Evolutionary conservation across 2,329 filamentous ascomycete genomes (phyloP), one percentile per base, ranked within the genome.

Genomic region (Fusarium oligoseptatum): DNA sequence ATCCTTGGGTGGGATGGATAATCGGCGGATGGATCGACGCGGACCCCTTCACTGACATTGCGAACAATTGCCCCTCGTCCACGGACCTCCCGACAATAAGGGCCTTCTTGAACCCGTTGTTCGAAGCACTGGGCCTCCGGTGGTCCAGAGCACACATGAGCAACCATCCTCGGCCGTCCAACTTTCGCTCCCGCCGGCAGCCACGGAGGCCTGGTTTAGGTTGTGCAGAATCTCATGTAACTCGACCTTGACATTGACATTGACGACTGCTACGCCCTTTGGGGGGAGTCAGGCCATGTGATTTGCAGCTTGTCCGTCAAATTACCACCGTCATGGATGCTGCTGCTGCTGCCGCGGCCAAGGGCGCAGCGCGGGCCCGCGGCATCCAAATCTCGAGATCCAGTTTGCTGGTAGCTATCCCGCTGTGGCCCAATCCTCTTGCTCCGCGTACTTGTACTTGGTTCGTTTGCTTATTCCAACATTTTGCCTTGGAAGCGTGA

Each of bases 1-100:
- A 74, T 70, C 68, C 58, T 34, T 27, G 43, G 41, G 48, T 36
- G 58, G 41, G 71, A 48, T 34, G 48, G 61, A 55, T n/a, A 27
- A 34, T 48, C 36, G 58, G 71, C 55, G 64, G 71, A 74, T 74
- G 71, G 43, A 58, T 68, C 58, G 10, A 43, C 43, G 64, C 29
- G 67, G 45, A 29, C 48, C 48, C 48, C 24, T 52, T 56, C 24
- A 52, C 48, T 52, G 48, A 32, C 48, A 52, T 52, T 52, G 48
- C 15, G 24, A 52, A 39, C 45, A 60, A 45, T 60, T 71, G 39
- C 45, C 66, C 66, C 22, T 41, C 36, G 45, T 60, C 39, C 34
- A 50, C 68, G 61, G 61, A 27, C 52, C 48, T 74, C 45, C 70
- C 71, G 66, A 69, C 20, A 55, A 34, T 52, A 22, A 24, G 14